Base-by-base conservation (phyloP, 2,329 filamentous ascomycete species). In the Alternaria viburni region DNA sequence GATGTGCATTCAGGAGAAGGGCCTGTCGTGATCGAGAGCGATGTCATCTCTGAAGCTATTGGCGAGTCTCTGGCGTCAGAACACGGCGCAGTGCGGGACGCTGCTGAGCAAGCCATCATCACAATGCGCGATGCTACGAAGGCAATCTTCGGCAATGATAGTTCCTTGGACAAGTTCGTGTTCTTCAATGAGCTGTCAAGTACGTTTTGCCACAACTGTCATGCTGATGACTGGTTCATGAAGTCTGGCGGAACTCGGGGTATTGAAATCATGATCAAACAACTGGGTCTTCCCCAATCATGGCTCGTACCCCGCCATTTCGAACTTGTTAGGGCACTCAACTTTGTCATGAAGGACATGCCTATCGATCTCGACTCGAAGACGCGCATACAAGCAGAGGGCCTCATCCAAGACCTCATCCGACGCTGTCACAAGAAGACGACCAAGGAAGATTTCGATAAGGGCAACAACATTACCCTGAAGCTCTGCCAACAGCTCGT, bases 341-440 rank as follows among this genome's bases (percentile, higher is more conserved):
- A 97, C 81, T 97, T 97, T 80, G 94, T 99, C 68, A 93, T 99
- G 83, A 99, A 99, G 81, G 96, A 99, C 77, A 97, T 97, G 87
- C 96, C 96, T 0, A 88, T 92, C 59, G 96, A 99, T 77, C 86
- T 99, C 1, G 95, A 96, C 2, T 93, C 96, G 60, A 94, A 91
- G 75, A 97, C 96, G 2, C 87, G 96, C 36, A 86, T 90, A 32
- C 89, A 93, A 63, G 94, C 96, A 0, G 92, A 96, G 79, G 87
- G 90, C 19, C 96, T 95, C 0, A 84, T 99, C 21, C 90, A 95
- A 71, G 86, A 92, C 45, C 87, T 98, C 28, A 85, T 97, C 32
- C 86, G 87, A 61, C 89, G 90, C 61, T 94, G 94, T 76, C 94
- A 91, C 45, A 92, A 92, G 80, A 89, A 89, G 59, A 87, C 90